These are phyloP conservation scores for Mucor lusitanicus DNA, from an alignment of 371 early-diverging fungal genomes.

Conservation along the genomic window DNA sequence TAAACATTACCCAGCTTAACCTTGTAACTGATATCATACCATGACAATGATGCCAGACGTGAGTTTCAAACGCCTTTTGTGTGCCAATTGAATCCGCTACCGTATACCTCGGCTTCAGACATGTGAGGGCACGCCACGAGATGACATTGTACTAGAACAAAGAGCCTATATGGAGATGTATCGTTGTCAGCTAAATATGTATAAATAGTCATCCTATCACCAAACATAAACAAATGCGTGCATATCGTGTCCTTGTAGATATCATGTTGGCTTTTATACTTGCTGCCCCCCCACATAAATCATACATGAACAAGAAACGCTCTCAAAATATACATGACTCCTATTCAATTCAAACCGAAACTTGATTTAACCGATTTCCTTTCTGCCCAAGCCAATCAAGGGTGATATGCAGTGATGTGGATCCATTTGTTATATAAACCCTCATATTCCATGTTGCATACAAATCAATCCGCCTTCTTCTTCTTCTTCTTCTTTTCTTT, in stretches of 20 bases:
- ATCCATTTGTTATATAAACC: conserved; percentile 1
- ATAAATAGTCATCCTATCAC: neutral
- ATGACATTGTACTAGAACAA: neutral
- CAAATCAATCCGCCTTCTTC: neutral
- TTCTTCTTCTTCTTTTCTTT: neutral
- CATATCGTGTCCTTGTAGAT: neutral
- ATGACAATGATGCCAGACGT: neutral
- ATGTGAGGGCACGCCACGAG: neutral
- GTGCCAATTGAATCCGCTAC: neutral
- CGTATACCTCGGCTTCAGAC: conserved; percentile 1
- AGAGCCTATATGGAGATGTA: neutral
- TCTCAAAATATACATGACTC: neutral
- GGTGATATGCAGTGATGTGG: neutral
- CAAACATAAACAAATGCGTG: neutral
- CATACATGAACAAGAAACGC: neutral
- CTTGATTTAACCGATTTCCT: conserved; percentile 7
- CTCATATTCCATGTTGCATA: neutral
- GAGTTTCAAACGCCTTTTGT: neutral
- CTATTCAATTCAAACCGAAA: conserved; percentile 8
- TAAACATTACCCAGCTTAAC: neutral
- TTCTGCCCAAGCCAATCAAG: conserved; percentile 3
- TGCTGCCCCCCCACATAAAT: neutral
- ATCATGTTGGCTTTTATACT: neutral
- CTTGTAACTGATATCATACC: neutral
- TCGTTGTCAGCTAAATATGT: neutral